These are phyloP conservation scores for Kappamyces sp. DNA, from an alignment of 192 early-diverging fungal species.

Conservation along the genomic window DNA sequence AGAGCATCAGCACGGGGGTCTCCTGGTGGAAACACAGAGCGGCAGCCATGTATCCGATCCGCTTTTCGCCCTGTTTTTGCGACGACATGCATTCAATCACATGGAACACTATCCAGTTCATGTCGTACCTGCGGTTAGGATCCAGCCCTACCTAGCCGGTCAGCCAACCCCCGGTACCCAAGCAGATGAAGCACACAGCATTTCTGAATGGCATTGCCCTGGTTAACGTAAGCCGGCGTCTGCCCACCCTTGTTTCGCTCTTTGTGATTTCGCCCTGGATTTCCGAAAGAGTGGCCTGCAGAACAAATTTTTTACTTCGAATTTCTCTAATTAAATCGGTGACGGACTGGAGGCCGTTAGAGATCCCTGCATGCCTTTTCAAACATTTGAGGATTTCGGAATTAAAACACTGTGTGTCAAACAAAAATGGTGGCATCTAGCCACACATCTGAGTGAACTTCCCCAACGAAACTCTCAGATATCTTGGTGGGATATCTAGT, in stretches of 20 bases:
- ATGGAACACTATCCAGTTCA: constrained; percentile 95
- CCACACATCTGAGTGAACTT: too few relatives aligned
- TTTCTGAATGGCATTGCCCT: constrained; percentile 85
- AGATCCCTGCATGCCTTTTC: constrained; percentile 1
- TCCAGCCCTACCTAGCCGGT: too few relatives aligned
- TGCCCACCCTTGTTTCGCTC: constrained; percentile 18
- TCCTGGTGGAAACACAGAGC: constrained; percentile 83
- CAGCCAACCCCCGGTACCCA: constrained; percentile 76
- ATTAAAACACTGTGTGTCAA: too few relatives aligned
- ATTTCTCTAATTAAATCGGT: constrained; percentile 92
- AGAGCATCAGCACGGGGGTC: constrained; percentile 94
- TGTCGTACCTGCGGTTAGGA: constrained; percentile 64
- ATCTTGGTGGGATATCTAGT: too few relatives aligned
- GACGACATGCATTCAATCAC: constrained; percentile 96
- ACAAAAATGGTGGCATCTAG: too few relatives aligned
- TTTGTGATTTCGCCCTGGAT: constrained; percentile 71
- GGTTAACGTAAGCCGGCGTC: constrained; percentile 75
- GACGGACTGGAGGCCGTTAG: constrained; percentile 21
- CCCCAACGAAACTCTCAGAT: too few relatives aligned
- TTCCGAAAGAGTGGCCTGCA: constrained; percentile 80
- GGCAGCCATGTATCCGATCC: constrained; percentile 89
- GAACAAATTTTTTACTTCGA: constrained; percentile 61
- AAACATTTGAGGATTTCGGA: constrained; percentile 3
- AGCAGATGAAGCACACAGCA: constrained; percentile 52
- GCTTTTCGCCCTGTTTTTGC: constrained; percentile 75